phyloP scores from a whole-genome alignment of 2,329 filamentous ascomycete genomes.

The Neofusicoccum ribis region DNA sequence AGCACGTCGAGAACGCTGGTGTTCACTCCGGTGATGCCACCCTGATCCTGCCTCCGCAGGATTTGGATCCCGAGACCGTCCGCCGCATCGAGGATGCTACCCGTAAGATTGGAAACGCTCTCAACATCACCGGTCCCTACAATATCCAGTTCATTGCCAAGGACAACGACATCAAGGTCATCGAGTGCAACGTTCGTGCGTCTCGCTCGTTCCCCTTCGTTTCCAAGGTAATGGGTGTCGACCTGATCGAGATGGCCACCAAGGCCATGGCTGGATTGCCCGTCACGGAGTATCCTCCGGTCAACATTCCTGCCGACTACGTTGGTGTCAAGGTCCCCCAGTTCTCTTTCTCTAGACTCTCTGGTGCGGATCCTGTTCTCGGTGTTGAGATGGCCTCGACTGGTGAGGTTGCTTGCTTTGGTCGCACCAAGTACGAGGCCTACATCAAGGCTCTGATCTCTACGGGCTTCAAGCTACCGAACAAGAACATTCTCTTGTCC shows the following conservation, averaged over 20 bases:
- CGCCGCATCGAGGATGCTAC: conserved; percentile 91
- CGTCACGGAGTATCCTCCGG: conserved; percentile 77
- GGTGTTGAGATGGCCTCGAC: conserved; percentile 99
- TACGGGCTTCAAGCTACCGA: conserved; percentile 93
- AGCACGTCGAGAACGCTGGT: conserved; percentile 98
- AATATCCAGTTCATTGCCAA: conserved; percentile 99
- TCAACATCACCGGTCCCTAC: conserved; percentile 95
- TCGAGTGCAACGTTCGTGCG: conserved; percentile 96
- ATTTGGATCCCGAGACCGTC: conserved; percentile 86
- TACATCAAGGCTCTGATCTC: conserved; percentile 96
- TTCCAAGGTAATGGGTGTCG: conserved; percentile 96
- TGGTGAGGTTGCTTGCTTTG: conserved; percentile 96
- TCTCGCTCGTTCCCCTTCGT: conserved; percentile 98
- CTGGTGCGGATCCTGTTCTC: conserved; percentile 91
- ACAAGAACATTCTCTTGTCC: conserved; percentile 91
- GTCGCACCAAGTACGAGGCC: conserved; percentile 92
- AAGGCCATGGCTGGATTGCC: conserved; percentile 90
- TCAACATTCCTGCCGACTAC: conserved; percentile 73
- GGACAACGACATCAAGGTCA: conserved; percentile 99
- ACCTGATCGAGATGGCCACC: conserved; percentile 97
- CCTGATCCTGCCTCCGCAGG: conserved; percentile 89
- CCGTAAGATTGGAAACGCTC: conserved; percentile 86
- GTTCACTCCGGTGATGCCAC: conserved; percentile 98
- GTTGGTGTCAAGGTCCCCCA: conserved; percentile 98
- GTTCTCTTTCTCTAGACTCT: conserved; percentile 97